Percentiles rank a stretch among this genome's conserved stretches.
These are phyloP conservation scores for Kodamaea nitidulidarum DNA, from an alignment of 805 yeast genomes.

Conservation along the genomic window DNA sequence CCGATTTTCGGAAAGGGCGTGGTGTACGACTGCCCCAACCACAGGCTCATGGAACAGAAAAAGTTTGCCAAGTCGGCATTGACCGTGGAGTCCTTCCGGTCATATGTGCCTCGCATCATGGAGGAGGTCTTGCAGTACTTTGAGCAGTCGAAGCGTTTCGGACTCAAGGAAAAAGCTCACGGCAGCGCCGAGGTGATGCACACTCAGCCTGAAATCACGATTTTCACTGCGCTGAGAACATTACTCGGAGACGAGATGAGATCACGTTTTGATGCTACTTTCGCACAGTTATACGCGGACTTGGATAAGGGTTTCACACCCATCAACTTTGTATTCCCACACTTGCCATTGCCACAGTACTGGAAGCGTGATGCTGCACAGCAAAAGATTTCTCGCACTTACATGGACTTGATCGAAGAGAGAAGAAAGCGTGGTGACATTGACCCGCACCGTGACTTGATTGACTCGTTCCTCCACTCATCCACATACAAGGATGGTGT, in stretches of 20 bases:
- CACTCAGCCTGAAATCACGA: conserved; percentile 91
- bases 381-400: conserved; percentile 70
- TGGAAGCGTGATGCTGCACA: conserved; percentile 86
- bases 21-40: conserved; percentile 92
- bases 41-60: conserved; percentile 95
- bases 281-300: conserved; percentile 83
- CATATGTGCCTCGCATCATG: conserved; percentile 83
- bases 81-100: conserved; percentile 76
- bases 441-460: conserved; percentile 74
- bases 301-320: conserved; percentile 97
- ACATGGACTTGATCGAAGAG: conserved; percentile 68
- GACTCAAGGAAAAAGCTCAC: conserved; percentile 24
- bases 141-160: conserved; percentile 46
- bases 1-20: conserved; percentile 98
- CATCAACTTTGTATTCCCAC: conserved; percentile 89
- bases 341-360: conserved; percentile 85
- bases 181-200: conserved; percentile 69
- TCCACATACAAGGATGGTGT: conserved; percentile 92
- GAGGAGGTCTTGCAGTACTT: conserved; percentile 74
- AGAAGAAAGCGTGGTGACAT: conserved; percentile 77
- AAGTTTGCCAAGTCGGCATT: conserved; percentile 90
- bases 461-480: conserved; percentile 78
- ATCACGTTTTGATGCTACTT: conserved; percentile 70
- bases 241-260: conserved; percentile 91
- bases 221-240: conserved; percentile 92